These are phyloP conservation scores for Peterozyma toletana DNA, from an alignment of 805 yeast species.

Conservation along the genomic window DNA sequence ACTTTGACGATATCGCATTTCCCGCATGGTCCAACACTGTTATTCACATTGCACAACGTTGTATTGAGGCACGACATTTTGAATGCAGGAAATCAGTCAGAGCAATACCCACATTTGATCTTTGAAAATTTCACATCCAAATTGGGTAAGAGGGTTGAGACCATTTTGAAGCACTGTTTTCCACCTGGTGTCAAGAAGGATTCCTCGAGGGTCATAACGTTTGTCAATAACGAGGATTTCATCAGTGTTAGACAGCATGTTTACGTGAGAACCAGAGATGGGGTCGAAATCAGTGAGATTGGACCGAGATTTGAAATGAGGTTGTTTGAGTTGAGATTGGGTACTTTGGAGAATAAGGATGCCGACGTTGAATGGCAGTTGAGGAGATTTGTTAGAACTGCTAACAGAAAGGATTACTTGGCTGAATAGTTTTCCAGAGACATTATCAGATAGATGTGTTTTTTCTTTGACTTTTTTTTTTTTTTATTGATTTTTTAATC, in stretches of 20 bases:
- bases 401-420: slow-evolving; percentile 87
- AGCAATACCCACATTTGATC: slow-evolving; percentile 88
- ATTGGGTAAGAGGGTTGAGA: slow-evolving; percentile 76
- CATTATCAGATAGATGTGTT: background rate
- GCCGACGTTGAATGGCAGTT: slow-evolving; percentile 98
- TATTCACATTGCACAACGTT: slow-evolving; percentile 91
- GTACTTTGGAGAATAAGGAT: slow-evolving; percentile 90
- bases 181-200: slow-evolving; percentile 96
- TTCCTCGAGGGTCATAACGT: slow-evolving; percentile 85
- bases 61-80: slow-evolving; percentile 88
- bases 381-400: slow-evolving; percentile 90
- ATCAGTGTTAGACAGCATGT: slow-evolving; percentile 94
- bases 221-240: slow-evolving; percentile 84
- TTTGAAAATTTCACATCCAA: slow-evolving; percentile 83
- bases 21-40: slow-evolving; percentile 97
- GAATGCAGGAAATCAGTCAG: slow-evolving; percentile 81
- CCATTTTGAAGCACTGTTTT: slow-evolving; percentile 78
- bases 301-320: slow-evolving; percentile 99
- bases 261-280: slow-evolving; percentile 80
- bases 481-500: background rate
- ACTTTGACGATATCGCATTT: slow-evolving; percentile 88
- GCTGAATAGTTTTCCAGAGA: slow-evolving; percentile 18
- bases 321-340: slow-evolving; percentile 78
- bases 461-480: background rate
- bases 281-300: slow-evolving; percentile 88